Percentiles rank a stretch among this genome's conserved stretches.
phyloP scores from a whole-genome alignment of 495 filamentous ascomycete species.

The Astrothelium macrocarpum region DNA sequence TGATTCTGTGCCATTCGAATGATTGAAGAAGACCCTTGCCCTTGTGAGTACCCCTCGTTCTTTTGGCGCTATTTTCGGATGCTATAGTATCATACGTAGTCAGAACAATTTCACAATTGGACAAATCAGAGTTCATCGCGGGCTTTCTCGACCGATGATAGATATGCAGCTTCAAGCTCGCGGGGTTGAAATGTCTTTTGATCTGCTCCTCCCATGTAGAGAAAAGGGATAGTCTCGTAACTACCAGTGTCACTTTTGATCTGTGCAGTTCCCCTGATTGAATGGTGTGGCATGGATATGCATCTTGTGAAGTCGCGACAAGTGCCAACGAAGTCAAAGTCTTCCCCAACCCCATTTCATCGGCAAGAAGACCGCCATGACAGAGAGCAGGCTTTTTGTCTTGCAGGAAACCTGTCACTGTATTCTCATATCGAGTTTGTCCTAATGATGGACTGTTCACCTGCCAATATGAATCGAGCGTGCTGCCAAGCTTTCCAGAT shows the following conservation, averaged over 20 bases:
- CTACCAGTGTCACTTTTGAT: constrained; percentile 66
- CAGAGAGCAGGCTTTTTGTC: neutral
- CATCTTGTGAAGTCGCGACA: constrained; percentile 48
- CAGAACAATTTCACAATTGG: constrained; percentile 84
- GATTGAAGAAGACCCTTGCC: constrained; percentile 47
- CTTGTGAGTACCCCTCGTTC: constrained; percentile 41
- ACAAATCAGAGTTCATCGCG: constrained; percentile 80
- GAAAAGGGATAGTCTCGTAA: constrained; percentile 85
- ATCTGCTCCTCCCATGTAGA: constrained; percentile 93
- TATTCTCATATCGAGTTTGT: constrained; percentile 46
- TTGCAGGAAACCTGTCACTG: neutral
- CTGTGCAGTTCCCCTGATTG: constrained; percentile 49
- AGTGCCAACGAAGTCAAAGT: constrained; percentile 93
- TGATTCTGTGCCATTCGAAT: constrained; percentile 31
- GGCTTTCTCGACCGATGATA: constrained; percentile 84
- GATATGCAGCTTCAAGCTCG: constrained; percentile 67
- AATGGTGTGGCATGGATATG: neutral
- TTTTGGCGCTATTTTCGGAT: constrained; percentile 40
- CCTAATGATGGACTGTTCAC: constrained; percentile 9
- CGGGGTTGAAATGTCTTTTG: constrained; percentile 68
- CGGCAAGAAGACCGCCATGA: neutral
- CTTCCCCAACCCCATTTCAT: constrained; percentile 65
- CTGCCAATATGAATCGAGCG: neutral
- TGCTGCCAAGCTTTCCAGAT: constrained; percentile 49
- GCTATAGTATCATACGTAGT: constrained; percentile 71